These are phyloP conservation scores for Collybia nuda DNA, from an alignment of 768 basidiomycete genomes.

Conservation along the genomic window DNA sequence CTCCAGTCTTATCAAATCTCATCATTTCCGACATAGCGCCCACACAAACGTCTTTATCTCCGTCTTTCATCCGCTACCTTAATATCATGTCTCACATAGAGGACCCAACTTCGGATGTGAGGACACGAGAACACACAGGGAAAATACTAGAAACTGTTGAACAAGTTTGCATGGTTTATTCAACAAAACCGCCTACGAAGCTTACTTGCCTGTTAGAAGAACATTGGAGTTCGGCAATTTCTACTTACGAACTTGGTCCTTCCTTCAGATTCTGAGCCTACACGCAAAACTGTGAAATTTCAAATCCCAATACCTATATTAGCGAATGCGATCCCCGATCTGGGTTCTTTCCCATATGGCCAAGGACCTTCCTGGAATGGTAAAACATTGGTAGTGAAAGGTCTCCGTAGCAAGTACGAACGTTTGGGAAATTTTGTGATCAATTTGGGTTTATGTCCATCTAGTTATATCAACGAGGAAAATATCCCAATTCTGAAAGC, in stretches of 20 bases:
- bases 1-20: conserved; percentile 31
- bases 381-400: conserved; percentile 71
- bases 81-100: conserved; percentile 72
- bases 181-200: not conserved
- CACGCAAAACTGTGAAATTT: conserved; percentile 46
- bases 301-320: conserved; percentile 70
- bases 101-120: conserved; percentile 36
- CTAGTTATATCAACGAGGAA: conserved; percentile 67
- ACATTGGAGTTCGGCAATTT: conserved; percentile 68
- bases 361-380: conserved; percentile 52
- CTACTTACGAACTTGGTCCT: conserved; percentile 69
- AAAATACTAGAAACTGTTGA: conserved; percentile 60
- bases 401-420: conserved; percentile 61
- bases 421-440: not conserved
- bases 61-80: conserved; percentile 64
- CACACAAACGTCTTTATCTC: conserved; percentile 45
- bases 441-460: not conserved
- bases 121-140: conserved; percentile 64
- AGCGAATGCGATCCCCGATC: conserved; percentile 48
- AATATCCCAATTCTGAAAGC: conserved; percentile 55
- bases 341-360: conserved; percentile 74
- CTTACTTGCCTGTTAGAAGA: conserved; percentile 37
- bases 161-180: conserved; percentile 35
- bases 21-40: conserved; percentile 85
- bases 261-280: conserved; percentile 12